Percentiles rank a stretch among this genome's conserved stretches.
These are phyloP conservation scores for Claviceps sp. DNA, from an alignment of 2,329 filamentous ascomycete genomes.

Conservation along the genomic window DNA sequence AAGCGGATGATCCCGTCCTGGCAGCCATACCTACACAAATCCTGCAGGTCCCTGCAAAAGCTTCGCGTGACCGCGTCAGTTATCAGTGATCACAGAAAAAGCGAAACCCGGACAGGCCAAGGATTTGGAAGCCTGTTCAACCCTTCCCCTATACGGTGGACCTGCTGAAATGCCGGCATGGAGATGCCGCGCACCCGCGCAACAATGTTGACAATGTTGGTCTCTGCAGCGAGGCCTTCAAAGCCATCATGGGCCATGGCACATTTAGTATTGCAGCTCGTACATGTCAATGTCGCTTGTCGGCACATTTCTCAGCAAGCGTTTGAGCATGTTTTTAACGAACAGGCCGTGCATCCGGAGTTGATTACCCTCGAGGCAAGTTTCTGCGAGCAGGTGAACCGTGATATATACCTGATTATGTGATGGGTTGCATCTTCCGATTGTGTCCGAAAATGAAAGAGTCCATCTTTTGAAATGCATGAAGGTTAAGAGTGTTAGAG, in stretches of 20 bases:
- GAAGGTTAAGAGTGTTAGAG: slow-evolving; percentile 40
- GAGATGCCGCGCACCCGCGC: slow-evolving; percentile 58
- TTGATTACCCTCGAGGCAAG: slow-evolving; percentile 63
- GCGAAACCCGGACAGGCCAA: slow-evolving; percentile 59
- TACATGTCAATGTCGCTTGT: slow-evolving; percentile 64
- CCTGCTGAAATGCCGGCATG: slow-evolving; percentile 61
- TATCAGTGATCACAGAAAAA: slow-evolving; percentile 47
- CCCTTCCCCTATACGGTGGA: slow-evolving; percentile 53
- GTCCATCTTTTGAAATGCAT: slow-evolving; percentile 54
- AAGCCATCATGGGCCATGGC: slow-evolving; percentile 53
- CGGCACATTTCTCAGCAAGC: slow-evolving; percentile 63
- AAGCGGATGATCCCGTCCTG: slow-evolving; percentile 57
- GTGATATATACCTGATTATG: slow-evolving; percentile 29
- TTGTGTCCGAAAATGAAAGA: slow-evolving; percentile 46
- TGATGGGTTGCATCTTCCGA: slow-evolving; percentile 50
- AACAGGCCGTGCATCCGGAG: slow-evolving; percentile 47
- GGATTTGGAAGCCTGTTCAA: slow-evolving; percentile 67
- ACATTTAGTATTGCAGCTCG: slow-evolving; percentile 59
- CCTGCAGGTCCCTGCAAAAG: slow-evolving; percentile 57
- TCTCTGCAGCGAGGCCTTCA: slow-evolving; percentile 62
- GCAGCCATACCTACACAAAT: slow-evolving; percentile 48
- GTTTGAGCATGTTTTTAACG: slow-evolving; percentile 61
- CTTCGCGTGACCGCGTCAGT: slow-evolving; percentile 35
- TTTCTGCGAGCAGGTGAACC: slow-evolving; percentile 55
- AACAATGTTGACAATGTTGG: slow-evolving; percentile 55